phyloP scores from a whole-genome alignment of 495 filamentous ascomycete genomes.

The Penicillium fimorum region DNA sequence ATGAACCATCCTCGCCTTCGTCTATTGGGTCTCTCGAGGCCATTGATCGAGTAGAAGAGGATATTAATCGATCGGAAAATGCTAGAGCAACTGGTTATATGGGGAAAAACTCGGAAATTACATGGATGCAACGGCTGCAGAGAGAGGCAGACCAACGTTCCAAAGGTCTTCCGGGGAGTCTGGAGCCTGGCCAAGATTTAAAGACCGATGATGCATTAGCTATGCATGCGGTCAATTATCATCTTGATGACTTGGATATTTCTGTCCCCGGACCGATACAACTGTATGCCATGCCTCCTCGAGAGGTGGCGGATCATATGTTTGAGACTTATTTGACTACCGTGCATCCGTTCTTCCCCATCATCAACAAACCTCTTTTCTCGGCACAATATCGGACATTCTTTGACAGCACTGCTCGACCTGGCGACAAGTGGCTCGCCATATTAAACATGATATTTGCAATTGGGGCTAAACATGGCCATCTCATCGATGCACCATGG shows the following conservation, averaged over 20 bases:
- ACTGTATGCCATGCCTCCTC: constrained; percentile 53
- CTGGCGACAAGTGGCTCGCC: constrained; percentile 57
- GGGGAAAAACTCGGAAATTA: constrained; percentile 64
- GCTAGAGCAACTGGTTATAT: constrained; percentile 59
- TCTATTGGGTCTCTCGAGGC: constrained; percentile 62
- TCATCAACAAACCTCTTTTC: constrained; percentile 53
- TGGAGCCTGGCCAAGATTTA: constrained; percentile 31
- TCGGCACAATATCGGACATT: constrained; percentile 45
- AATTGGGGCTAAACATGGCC: constrained; percentile 57
- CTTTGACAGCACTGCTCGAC: constrained; percentile 40
- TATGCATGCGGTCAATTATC: constrained; percentile 52
- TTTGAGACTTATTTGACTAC: constrained; percentile 57
- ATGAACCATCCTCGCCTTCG: constrained; percentile 35
- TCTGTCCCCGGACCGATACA: constrained; percentile 49
- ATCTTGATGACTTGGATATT: constrained; percentile 57
- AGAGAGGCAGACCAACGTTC: constrained; percentile 38
- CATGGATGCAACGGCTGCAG: constrained; percentile 57
- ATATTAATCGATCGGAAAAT: constrained; percentile 52
- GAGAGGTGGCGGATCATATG: constrained; percentile 51
- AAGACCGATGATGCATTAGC: constrained; percentile 29
- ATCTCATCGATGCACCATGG: constrained; percentile 53
- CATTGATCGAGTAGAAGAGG: constrained; percentile 60
- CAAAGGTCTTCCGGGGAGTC: constrained; percentile 30
- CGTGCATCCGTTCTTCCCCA: constrained; percentile 61
- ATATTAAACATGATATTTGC: constrained; percentile 68